phyloP scores from a whole-genome alignment of 768 basidiomycete genomes.

The Suillus hirtellus region DNA sequence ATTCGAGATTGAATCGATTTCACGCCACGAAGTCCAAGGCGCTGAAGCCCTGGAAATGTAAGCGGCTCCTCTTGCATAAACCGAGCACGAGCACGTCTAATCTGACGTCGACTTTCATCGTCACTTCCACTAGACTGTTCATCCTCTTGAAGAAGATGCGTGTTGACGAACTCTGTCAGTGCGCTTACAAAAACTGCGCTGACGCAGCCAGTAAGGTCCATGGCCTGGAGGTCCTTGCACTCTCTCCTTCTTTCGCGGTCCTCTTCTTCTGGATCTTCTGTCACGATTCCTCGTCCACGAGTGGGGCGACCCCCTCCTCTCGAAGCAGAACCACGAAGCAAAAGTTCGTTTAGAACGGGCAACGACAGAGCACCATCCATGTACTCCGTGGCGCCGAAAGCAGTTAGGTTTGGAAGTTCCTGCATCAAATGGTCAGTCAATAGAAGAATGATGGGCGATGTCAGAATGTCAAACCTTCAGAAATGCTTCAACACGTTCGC shows the following conservation, averaged over 20 bases:
- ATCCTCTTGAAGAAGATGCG: constrained; percentile 51
- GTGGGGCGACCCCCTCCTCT: constrained; percentile 67
- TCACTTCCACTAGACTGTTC: constrained; percentile 47
- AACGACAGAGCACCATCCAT: constrained; percentile 93
- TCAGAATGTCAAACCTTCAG: constrained; percentile 57
- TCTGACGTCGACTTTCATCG: constrained; percentile 34
- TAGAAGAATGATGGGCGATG: constrained; percentile 11
- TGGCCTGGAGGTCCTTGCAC: constrained; percentile 79
- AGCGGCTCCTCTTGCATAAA: constrained; percentile 49
- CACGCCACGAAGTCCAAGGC: constrained; percentile 80
- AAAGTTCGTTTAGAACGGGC: constrained; percentile 83
- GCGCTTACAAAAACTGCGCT: constrained; percentile 87
- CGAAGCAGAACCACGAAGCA: constrained; percentile 80
- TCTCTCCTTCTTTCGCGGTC: constrained; percentile 73
- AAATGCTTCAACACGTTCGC: constrained; percentile 75
- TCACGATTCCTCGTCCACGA: constrained; percentile 57
- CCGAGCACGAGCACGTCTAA: constrained; percentile 35
- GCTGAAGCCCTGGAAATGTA: constrained; percentile 66
- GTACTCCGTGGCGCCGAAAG: constrained; percentile 97
- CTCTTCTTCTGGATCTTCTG: constrained; percentile 68
- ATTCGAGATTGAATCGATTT: constrained; percentile 72
- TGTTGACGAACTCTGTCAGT: constrained; percentile 77
- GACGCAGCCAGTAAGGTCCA: constrained; percentile 95
- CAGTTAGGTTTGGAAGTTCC: constrained; percentile 85
- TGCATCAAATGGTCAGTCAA: constrained; percentile 30